Evolutionary conservation across 345 rosid species (phyloP).

Genomic region (Euphorbia pulcherrima): DNA sequence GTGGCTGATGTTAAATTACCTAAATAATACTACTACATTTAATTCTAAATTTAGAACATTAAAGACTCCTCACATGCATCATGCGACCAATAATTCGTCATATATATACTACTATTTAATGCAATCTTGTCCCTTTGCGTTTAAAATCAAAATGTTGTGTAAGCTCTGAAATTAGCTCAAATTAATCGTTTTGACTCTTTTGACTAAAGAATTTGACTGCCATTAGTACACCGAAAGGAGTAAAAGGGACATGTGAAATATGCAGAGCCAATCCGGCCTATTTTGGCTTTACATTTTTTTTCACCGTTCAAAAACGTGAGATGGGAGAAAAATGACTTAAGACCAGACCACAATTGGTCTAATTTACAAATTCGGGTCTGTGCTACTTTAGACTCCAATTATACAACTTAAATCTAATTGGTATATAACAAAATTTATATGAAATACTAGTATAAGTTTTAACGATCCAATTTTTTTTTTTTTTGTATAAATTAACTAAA

Average conservation of each 20-base stretch:
- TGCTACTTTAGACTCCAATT: no score
- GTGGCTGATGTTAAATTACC: neutral
- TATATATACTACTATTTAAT: neutral
- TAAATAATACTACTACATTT: no score
- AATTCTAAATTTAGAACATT: neutral
- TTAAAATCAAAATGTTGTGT: neutral
- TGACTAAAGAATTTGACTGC: conserved; percentile 10
- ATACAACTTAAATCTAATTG: no score
- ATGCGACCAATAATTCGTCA: neutral
- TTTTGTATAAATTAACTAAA: no score
- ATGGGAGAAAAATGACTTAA: no score
- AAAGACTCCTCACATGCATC: neutral
- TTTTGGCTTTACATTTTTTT: no score
- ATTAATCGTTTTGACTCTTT: neutral
- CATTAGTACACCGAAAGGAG: neutral
- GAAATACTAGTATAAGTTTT: no score
- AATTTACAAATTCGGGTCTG: no score
- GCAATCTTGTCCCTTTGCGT: neutral
- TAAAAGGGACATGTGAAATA: neutral
- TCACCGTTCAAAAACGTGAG: no score
- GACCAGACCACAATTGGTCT: no score
- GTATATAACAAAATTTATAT: no score
- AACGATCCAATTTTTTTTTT: no score
- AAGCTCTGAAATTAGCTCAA: neutral
- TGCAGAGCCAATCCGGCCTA: neutral